These are phyloP conservation scores for Rubia yunnanensis DNA, from an alignment of 257 asterid genomes.

Conservation along the genomic window DNA sequence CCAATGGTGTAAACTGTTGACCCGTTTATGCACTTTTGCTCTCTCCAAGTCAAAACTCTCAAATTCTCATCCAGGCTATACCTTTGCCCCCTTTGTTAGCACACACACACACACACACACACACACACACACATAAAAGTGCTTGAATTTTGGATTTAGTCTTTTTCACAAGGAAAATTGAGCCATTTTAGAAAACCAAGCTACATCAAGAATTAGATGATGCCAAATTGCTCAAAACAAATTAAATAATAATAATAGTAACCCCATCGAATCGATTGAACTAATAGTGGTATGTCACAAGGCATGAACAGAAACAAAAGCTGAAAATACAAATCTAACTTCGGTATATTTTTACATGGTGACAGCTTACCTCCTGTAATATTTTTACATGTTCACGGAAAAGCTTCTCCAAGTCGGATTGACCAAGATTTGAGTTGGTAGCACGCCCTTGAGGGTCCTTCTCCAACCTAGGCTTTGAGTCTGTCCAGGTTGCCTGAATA, in stretches of 20 bases:
- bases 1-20: too few species aligned
- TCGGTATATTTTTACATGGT: background rate
- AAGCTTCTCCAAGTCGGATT: slow-evolving; percentile 80
- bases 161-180: too few species aligned
- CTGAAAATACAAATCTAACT: background rate
- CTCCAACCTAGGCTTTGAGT: slow-evolving; percentile 81
- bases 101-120: too few species aligned
- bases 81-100: too few species aligned
- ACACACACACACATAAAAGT: too few species aligned
- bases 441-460: slow-evolving; percentile 98
- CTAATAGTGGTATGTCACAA: background rate
- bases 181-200: background rate
- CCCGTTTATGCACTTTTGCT: too few species aligned
- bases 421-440: slow-evolving; percentile 72
- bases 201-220: background rate
- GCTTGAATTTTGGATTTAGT: too few species aligned
- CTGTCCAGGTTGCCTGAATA: slow-evolving; percentile 87
- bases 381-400: slow-evolving; percentile 86
- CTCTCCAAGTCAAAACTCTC: too few species aligned
- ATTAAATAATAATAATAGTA: background rate
- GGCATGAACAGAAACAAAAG: background rate
- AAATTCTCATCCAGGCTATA: too few species aligned
- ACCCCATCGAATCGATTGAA: background rate
- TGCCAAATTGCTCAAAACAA: background rate
- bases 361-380: slow-evolving; percentile 57